Evolutionary conservation across 2,329 filamentous ascomycete genomes (phyloP).

Genomic region (Penicillium sp.): DNA sequence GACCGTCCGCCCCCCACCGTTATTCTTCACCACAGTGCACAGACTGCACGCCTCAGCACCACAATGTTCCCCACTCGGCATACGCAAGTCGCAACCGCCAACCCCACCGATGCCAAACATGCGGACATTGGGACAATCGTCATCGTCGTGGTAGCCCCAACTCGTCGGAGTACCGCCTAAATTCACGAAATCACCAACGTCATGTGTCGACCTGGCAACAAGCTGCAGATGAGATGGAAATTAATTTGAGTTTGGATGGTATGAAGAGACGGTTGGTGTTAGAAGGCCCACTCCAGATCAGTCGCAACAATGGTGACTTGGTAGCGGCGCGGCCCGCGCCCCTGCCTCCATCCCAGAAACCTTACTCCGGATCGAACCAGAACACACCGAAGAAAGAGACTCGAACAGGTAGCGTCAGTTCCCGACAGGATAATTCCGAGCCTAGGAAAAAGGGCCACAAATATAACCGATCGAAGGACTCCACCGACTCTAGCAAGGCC

Average conservation of each 20-base stretch:
- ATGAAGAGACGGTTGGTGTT: constrained; percentile 18
- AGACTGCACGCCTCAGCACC: not conserved
- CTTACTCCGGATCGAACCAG: constrained; percentile 12
- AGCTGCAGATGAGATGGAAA: not conserved
- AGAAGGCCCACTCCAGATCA: constrained; percentile 33
- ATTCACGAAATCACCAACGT: not conserved
- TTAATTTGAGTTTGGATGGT: not conserved
- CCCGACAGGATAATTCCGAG: not conserved
- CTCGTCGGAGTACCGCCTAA: not conserved
- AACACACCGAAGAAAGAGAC: not conserved
- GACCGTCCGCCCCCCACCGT: constrained; percentile 23
- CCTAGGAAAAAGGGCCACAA: constrained; percentile 1
- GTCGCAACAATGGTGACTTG: constrained; percentile 35
- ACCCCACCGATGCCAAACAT: not conserved
- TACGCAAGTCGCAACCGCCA: not conserved
- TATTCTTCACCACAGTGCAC: not conserved
- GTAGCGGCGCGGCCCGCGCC: constrained; percentile 34
- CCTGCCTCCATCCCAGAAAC: constrained; percentile 25
- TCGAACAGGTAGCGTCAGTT: not conserved
- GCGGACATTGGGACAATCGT: constrained; percentile 1
- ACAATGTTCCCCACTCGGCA: not conserved
- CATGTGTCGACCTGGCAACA: not conserved
- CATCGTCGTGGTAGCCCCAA: not conserved
- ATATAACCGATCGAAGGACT: not conserved
- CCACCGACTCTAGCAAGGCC: not conserved